Evolutionary conservation across 2,329 filamentous ascomycete species (phyloP).

Genomic region (Emericellopsis atlantica): DNA sequence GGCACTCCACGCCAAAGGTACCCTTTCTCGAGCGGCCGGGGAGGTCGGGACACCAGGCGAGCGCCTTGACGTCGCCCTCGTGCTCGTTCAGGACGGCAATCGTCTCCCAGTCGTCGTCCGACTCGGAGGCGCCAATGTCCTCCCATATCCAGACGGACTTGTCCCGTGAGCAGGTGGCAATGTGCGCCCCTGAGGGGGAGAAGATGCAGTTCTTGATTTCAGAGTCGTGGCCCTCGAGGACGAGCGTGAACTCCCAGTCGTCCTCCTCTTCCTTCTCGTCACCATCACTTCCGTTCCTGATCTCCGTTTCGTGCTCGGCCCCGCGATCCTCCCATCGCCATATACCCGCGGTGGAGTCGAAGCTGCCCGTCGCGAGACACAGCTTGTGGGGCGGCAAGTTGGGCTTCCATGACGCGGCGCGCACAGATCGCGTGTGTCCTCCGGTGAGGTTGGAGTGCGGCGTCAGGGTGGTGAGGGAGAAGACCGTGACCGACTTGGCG

Average conservation of each 20-base stretch:
- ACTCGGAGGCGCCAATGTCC: conserved; percentile 59
- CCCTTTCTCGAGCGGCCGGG: conserved; percentile 28
- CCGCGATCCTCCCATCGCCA: conserved; percentile 51
- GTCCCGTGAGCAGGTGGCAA: conserved; percentile 85
- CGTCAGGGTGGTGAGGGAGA: conserved; percentile 71
- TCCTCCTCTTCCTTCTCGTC: conserved; percentile 50
- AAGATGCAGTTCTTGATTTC: conserved; percentile 79
- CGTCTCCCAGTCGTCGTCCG: conserved; percentile 93
- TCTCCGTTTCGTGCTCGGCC: conserved; percentile 22
- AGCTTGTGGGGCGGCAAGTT: conserved; percentile 46
- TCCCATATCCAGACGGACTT: conserved; percentile 99
- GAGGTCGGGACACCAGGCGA: conserved; percentile 76
- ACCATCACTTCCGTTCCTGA: conserved; percentile 12
- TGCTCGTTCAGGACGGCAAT: conserved; percentile 92
- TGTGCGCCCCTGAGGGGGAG: conserved; percentile 58
- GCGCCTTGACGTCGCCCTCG: conserved; percentile 87
- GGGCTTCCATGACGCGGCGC: conserved; percentile 81
- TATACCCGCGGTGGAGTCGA: conserved; percentile 81
- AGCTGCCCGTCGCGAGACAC: conserved; percentile 82
- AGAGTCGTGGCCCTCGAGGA: conserved; percentile 88
- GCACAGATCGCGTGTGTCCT: conserved; percentile 84
- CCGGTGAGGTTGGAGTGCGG: conserved; percentile 70
- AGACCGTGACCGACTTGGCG: conserved; percentile 77
- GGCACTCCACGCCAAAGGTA: conserved; percentile 51
- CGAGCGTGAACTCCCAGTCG: conserved; percentile 86